Evolutionary conservation across 106 monocot genomes (phyloP).

Genomic region (Phalaenopsis equestris): DNA sequence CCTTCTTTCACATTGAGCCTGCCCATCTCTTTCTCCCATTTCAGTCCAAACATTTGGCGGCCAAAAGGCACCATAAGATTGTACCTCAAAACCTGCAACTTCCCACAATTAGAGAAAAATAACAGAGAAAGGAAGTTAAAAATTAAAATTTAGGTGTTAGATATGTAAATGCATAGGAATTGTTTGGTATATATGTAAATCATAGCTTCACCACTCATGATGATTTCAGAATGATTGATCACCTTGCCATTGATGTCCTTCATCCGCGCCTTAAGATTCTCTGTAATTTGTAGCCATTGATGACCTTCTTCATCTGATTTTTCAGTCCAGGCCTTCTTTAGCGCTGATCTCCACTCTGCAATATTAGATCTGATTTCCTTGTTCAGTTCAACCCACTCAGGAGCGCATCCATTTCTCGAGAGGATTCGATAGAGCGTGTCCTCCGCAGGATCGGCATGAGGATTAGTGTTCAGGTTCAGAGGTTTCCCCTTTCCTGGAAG

Average conservation of each 20-base stretch:
- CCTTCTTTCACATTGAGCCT: slow-evolving; percentile 28
- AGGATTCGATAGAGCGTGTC: slow-evolving; percentile 90
- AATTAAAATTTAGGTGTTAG: no score
- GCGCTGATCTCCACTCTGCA: slow-evolving; percentile 44
- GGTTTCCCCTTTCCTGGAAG: slow-evolving; percentile 90
- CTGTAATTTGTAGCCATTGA: slow-evolving; percentile 30
- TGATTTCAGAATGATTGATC: background rate
- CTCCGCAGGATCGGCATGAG: slow-evolving; percentile 90
- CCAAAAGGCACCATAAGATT: slow-evolving; percentile 95
- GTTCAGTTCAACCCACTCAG: slow-evolving; percentile 94
- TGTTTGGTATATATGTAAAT: no score
- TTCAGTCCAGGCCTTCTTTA: slow-evolving; percentile 44
- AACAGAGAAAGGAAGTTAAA: no score
- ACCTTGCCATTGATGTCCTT: slow-evolving; percentile 65
- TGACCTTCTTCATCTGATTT: slow-evolving; percentile 15
- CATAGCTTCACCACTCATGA: no score
- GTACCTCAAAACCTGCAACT: slow-evolving; percentile 73
- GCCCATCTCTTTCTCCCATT: slow-evolving; percentile 87
- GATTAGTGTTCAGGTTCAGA: slow-evolving; percentile 58
- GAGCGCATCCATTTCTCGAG: slow-evolving; percentile 80
- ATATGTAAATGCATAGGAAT: no score
- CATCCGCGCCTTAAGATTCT: slow-evolving; percentile 52
- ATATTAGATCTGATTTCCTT: slow-evolving; percentile 71
- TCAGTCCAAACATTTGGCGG: slow-evolving; percentile 86
- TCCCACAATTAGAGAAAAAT: background rate